phyloP scores from a whole-genome alignment of 441 rosid species.

The Erodium moschatum region DNA sequence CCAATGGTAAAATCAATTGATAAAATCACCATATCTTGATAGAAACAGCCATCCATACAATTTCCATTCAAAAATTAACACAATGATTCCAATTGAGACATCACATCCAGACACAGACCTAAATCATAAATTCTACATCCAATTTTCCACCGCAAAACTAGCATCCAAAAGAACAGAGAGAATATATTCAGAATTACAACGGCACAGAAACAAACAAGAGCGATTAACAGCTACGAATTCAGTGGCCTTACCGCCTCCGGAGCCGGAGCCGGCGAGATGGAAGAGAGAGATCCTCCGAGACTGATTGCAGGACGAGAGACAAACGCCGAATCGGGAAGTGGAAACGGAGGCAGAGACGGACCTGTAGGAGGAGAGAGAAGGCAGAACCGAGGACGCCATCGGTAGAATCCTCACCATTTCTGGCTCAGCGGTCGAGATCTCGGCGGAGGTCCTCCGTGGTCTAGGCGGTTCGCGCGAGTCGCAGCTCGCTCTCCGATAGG shows the following conservation, averaged over 20 bases:
- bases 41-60: too few relatives aligned
- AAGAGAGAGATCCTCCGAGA: too few relatives aligned
- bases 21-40: not conserved
- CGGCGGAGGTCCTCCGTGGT: slow-evolving; percentile 6
- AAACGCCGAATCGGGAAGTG: slow-evolving; percentile 28
- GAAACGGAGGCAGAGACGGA: slow-evolving; percentile 20
- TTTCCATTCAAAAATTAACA: not conserved
- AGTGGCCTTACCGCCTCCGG: not conserved
- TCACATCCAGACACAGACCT: not conserved
- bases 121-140: not conserved
- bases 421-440: not conserved
- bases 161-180: not conserved
- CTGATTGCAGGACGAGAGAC: slow-evolving; percentile 17
- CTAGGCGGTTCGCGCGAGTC: slow-evolving; percentile 7
- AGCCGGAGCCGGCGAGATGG: slow-evolving; percentile 21
- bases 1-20: not conserved
- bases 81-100: not conserved
- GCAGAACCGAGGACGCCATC: slow-evolving; percentile 64
- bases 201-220: not conserved
- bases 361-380: slow-evolving; percentile 42
- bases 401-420: slow-evolving; percentile 53
- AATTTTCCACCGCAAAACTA: not conserved
- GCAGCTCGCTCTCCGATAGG: slow-evolving; percentile 6
- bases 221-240: not conserved
- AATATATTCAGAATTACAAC: not conserved